These are phyloP conservation scores for Lactarius trivialis DNA, from an alignment of 768 basidiomycete genomes.

Conservation along the genomic window DNA sequence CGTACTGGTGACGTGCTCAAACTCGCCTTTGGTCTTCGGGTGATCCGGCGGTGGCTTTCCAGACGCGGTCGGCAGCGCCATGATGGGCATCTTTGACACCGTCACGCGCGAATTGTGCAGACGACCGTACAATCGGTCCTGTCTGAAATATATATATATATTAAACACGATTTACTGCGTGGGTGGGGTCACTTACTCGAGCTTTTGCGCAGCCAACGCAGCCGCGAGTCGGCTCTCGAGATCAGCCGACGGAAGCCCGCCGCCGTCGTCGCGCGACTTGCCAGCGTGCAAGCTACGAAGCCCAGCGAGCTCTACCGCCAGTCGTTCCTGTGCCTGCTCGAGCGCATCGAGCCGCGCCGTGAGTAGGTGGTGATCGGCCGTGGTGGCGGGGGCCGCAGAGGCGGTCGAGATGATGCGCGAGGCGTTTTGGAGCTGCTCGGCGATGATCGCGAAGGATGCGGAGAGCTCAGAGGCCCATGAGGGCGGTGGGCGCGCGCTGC, in stretches of 20 bases:
- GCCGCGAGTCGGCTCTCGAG: constrained; percentile 35
- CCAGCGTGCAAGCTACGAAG: constrained; percentile 22
- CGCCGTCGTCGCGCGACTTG: not conserved
- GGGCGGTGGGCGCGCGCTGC: too few relatives aligned
- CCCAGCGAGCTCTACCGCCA: constrained; percentile 30
- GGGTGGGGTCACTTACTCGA: constrained; percentile 35
- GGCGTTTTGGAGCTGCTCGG: constrained; percentile 37
- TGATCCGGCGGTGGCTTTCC: constrained; percentile 35
- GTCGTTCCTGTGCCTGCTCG: constrained; percentile 31
- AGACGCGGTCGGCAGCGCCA: constrained; percentile 28
- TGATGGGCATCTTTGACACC: constrained; percentile 30
- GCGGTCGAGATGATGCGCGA: constrained; percentile 32
- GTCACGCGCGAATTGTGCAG: constrained; percentile 34
- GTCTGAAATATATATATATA: too few relatives aligned
- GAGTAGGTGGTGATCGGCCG: too few relatives aligned
- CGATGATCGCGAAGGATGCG: constrained; percentile 35
- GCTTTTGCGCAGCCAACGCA: constrained; percentile 28
- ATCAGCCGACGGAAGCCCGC: constrained; percentile 27
- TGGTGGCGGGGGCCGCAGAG: too few relatives aligned
- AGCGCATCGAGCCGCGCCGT: constrained; percentile 28
- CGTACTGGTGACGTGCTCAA: constrained; percentile 41
- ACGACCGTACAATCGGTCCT: constrained; percentile 33
- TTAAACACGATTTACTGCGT: too few relatives aligned
- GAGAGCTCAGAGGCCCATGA: constrained; percentile 25
- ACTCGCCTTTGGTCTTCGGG: constrained; percentile 37